phyloP scores from a whole-genome alignment of 441 rosid species.

The Croton laevigatus region DNA sequence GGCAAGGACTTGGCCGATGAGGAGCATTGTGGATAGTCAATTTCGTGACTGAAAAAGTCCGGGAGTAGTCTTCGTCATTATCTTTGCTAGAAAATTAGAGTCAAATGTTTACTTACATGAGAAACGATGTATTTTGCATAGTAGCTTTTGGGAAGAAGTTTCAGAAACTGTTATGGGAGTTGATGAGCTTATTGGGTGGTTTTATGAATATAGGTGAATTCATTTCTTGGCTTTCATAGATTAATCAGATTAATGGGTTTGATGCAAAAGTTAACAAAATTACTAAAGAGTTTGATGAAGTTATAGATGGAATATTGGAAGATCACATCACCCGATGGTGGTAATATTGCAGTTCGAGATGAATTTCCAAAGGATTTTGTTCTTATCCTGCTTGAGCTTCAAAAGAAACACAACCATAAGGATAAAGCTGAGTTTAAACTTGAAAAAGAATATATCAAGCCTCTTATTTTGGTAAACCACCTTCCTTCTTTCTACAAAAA shows the following conservation, averaged over 20 bases:
- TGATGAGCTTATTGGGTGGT: conserved; percentile 43
- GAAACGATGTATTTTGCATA: conserved; percentile 32
- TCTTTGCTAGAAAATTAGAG: conserved; percentile 27
- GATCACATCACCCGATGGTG: conserved; percentile 25
- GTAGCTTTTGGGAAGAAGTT: conserved; percentile 39
- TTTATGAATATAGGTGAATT: conserved; percentile 36
- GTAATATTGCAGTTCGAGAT: too few species aligned
- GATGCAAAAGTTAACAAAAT: conserved; percentile 35
- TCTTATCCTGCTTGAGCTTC: conserved; percentile 37
- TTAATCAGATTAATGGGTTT: conserved; percentile 42
- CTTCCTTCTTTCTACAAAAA: not conserved
- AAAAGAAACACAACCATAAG: conserved; percentile 12
- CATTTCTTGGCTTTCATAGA: conserved; percentile 50
- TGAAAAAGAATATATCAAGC: conserved; percentile 16
- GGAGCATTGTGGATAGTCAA: conserved; percentile 28
- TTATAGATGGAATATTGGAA: conserved; percentile 41
- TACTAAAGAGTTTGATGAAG: conserved; percentile 38
- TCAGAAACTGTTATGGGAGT: conserved; percentile 39
- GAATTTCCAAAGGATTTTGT: conserved; percentile 29
- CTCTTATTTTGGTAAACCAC: conserved; percentile 11
- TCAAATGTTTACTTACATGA: conserved; percentile 19
- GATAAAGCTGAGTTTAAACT: conserved; percentile 18
- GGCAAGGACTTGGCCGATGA: conserved; percentile 34
- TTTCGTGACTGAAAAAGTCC: conserved; percentile 18
- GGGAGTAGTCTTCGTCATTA: not conserved